Base-by-base conservation (phyloP, 306 rosid species). In the Betula pendula region DNA sequence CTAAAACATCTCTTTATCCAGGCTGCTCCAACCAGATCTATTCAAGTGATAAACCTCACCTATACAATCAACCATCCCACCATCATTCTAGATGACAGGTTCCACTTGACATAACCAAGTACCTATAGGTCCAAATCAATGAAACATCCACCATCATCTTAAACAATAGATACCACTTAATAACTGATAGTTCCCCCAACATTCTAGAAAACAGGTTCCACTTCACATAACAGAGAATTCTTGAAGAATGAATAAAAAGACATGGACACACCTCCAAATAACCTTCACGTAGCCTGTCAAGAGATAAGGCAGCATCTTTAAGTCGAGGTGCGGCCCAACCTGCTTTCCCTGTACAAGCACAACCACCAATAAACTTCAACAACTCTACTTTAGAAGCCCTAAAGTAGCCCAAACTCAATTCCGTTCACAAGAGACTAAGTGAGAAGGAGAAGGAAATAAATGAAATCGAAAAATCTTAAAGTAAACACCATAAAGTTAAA, bases 281-380 rank as follows among this genome's bases (percentile, higher is more conserved):
- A 68, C 97, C 85, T 88, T 94, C 98, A 22, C 92, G 90, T 50
- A 94, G 78, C 90, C 84, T 90, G 87, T 92, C 96, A 16, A 86
- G 79, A 50, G 98, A 94, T 77, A 90, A 88, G 68, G 86, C 87
- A 68, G 96, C 97, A 77, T 94, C 97, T 84, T 90, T 92, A 58
- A 94, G 97, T 79, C 93, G 95, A 65, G 97, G 98, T 3, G 98
- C 98, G 15, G 97, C 96, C 96, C 96, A 90, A 77, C 97, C 96
- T 16, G 84, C 72, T 77, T 84, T 94, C 80, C 98, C 97, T 94
- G 84, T 14, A 58, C 16, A 79, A 70, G 27, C 75, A 82, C 79
- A 74, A 53, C 7, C 53, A 70, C 62, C 78, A 77, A 48, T 11
- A 72, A 73, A 72, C 24, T 73, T 82, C 49, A 80, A 50, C 52